Evolutionary conservation across 306 rosid genomes (phyloP), one percentile per base, ranked within the genome.

Genomic region (Herpetospermum pedunculosum): DNA sequence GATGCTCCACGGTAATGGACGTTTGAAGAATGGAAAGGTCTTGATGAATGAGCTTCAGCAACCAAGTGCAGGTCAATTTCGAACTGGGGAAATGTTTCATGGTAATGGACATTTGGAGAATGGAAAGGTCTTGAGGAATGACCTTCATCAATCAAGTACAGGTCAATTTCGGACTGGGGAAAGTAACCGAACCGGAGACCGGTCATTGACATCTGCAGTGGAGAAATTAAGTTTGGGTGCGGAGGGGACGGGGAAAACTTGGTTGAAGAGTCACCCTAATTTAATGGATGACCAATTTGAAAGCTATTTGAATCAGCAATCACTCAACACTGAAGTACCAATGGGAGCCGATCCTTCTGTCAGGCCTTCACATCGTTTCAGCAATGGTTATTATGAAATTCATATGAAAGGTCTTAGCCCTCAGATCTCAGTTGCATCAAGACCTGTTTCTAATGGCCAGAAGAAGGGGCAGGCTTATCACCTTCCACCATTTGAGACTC

Each of bases 141-240:
- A 74, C 29, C 10, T 71, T 77, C 70, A 71, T 53, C 71, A 65
- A 52, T 72, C 76, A 59, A 70, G 77, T 3, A 26, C 46, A 2
- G 69, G 75, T 76, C 70, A 70, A 35, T 48, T 76, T 80, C 81
- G 65, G 73, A 35, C 64, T 55, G 77, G 69, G 43, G 83, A 57
- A 55, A 49, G 54, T 32, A 74, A 70, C 57, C 41, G 71, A 48
- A 79, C 76, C 2, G 85, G 73, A 74, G 85, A 76, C 18, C 83
- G 49, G 12, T 84, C 77, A 49, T 58, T 86, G 77, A 44, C 80
- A 37, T 81, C 84, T 53, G 88, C 88, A 29, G 81, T 86, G 72
- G 73, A 74, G 46, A 80, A 73, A 29, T 62, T 86, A 73, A 82
- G 73, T 13, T 82, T 86, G 37, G 34, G 60, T 13, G 50, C 67